Evolutionary conservation across 192 early-diverging fungal species (phyloP).

Genomic region (Powellomyces hirtus): DNA sequence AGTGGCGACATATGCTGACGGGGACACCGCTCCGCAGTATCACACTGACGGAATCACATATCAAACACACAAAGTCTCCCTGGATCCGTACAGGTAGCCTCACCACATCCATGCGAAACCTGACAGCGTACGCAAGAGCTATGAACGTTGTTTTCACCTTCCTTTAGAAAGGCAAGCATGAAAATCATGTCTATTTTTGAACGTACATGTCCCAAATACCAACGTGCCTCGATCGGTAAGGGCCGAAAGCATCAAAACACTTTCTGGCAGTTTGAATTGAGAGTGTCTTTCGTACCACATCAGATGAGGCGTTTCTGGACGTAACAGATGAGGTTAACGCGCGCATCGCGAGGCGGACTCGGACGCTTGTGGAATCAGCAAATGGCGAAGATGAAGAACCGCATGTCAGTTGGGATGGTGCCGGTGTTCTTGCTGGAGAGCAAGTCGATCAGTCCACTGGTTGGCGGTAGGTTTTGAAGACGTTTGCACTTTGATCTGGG

Average conservation of each 20-base stretch:
- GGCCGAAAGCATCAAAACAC: neutral
- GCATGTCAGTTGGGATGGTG: constrained; percentile 28
- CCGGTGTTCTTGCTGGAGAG: constrained; percentile 38
- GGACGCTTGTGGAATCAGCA: neutral
- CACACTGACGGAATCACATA: constrained; percentile 57
- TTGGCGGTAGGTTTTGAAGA: constrained; percentile 16
- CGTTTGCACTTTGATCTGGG: neutral
- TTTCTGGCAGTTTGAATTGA: too few relatives aligned
- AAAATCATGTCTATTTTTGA: constrained; percentile 72
- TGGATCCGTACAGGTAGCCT: constrained; percentile 28
- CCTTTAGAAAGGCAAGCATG: constrained; percentile 50
- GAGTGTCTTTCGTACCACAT: too few relatives aligned
- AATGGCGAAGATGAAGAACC: constrained; percentile 8
- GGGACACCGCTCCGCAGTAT: constrained; percentile 66
- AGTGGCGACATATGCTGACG: constrained; percentile 75
- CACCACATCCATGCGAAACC: neutral
- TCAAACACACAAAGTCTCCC: constrained; percentile 76
- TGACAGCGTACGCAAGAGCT: neutral
- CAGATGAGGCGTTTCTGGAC: constrained; percentile 91
- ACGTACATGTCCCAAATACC: constrained; percentile 53
- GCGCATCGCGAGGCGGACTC: constrained; percentile 5
- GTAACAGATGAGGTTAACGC: constrained; percentile 67
- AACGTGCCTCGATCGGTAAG: constrained; percentile 59
- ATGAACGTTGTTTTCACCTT: neutral
- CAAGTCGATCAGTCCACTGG: neutral